These are phyloP conservation scores for Sphaerulina populicola DNA, from an alignment of 2,329 filamentous ascomycete genomes.

Conservation along the genomic window DNA sequence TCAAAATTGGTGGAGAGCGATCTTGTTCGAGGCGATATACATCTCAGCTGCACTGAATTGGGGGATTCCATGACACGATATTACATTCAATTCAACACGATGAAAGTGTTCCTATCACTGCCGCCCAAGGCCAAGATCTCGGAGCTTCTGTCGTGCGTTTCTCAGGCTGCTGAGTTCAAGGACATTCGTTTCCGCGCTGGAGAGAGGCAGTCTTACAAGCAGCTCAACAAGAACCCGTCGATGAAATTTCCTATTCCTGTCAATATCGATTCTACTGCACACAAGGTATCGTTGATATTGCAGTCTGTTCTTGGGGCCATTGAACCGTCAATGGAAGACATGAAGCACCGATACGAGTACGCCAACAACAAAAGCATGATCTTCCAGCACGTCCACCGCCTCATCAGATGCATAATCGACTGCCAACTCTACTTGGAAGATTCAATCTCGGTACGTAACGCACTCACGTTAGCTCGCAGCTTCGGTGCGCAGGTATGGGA, in stretches of 20 bases:
- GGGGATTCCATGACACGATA: constrained; percentile 77
- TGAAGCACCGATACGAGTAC: constrained; percentile 50
- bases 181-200: constrained; percentile 61
- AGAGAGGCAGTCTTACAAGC: constrained; percentile 62
- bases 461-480: constrained; percentile 69
- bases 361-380: constrained; percentile 54
- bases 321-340: constrained; percentile 53
- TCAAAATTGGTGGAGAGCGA: constrained; percentile 52
- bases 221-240: constrained; percentile 59
- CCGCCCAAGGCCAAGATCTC: constrained; percentile 53
- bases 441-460: constrained; percentile 57
- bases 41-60: constrained; percentile 59
- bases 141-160: constrained; percentile 58
- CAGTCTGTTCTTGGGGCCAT: constrained; percentile 63
- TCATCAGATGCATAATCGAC: constrained; percentile 68
- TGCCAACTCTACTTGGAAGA: constrained; percentile 59
- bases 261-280: constrained; percentile 54
- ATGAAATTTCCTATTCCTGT: constrained; percentile 66
- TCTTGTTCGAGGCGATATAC: constrained; percentile 46
- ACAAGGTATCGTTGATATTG: constrained; percentile 72
- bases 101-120: constrained; percentile 60
- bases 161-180: constrained; percentile 62
- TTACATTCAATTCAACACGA: constrained; percentile 70
- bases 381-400: constrained; percentile 59
- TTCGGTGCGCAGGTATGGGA: constrained; percentile 75